phyloP scores from a whole-genome alignment of 768 basidiomycete genomes.

The Leccinum imitatum region DNA sequence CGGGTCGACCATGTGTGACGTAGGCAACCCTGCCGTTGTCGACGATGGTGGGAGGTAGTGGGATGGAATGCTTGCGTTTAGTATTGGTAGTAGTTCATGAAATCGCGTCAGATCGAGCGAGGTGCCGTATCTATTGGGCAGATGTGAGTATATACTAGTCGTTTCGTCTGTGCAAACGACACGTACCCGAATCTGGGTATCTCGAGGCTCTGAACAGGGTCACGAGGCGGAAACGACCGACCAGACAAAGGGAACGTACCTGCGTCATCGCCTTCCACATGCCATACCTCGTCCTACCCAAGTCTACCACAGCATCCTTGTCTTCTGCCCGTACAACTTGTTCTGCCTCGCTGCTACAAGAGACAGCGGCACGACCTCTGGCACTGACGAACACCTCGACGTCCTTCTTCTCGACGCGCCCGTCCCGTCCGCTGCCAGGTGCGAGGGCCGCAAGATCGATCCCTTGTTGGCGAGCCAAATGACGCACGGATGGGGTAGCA shows the following conservation, averaged over 20 bases:
- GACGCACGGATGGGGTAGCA: conserved; percentile 75
- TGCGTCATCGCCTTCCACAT: conserved; percentile 94
- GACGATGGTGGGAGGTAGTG: conserved; percentile 48
- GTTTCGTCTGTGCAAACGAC: not conserved
- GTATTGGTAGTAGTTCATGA: conserved; percentile 55
- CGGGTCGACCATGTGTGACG: conserved; percentile 36
- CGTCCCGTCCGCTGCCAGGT: conserved; percentile 72
- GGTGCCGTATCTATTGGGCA: conserved; percentile 58
- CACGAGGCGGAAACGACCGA: not conserved
- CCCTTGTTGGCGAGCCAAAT: conserved; percentile 60
- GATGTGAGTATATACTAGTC: conserved; percentile 2
- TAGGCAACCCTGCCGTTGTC: conserved; percentile 28
- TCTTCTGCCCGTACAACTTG: conserved; percentile 1
- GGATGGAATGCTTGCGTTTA: conserved; percentile 69
- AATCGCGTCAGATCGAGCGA: conserved; percentile 73
- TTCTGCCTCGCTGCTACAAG: not conserved
- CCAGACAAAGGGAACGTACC: conserved; percentile 37
- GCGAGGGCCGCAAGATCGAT: conserved; percentile 58
- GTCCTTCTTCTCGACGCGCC: conserved; percentile 79
- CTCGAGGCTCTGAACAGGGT: conserved; percentile 60
- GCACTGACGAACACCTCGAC: conserved; percentile 56
- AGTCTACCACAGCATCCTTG: conserved; percentile 28
- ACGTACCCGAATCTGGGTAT: conserved; percentile 82
- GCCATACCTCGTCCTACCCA: conserved; percentile 72
- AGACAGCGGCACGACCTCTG: conserved; percentile 5